Base-by-base conservation (phyloP, 495 filamentous ascomycete genomes). In the Darksidea phi region DNA sequence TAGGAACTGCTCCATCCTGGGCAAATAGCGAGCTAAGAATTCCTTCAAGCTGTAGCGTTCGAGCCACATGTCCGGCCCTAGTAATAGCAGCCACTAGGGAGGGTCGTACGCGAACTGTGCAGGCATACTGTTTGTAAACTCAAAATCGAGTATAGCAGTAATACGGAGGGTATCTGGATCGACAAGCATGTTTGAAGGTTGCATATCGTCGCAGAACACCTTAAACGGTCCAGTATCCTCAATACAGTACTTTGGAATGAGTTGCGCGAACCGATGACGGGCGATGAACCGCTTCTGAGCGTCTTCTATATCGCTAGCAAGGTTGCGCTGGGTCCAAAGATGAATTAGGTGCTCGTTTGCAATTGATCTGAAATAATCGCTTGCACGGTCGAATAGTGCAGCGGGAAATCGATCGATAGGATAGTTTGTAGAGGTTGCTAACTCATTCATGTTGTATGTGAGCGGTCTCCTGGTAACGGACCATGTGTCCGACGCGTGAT, bases 71-170 rank as follows among this genome's bases (percentile, higher is more conserved):
- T 73, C 71, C 18, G 73, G 73, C 28, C 67, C 63, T 26, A 63
- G 59, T 20, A 78, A 67, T 41, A 78, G 63, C 52, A 79, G 70
- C 74, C 74, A 78, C 73, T 71, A 78, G 47, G 76, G 76, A 48
- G 71, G 72, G 57, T 76, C 73, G 56, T 74, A 74, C 41, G 65
- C 59, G 56, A 75, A 79, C 70, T 78, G 67, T 45, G 72, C 70
- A 23, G 77, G 77, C 71, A 74, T 71, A 54, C 52, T 64, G 67
- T 77, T 74, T 52, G 74, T 74, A 54, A 77, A 79, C 59, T 78
- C 74, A 13, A 70, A 71, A 65, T 78, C 75, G 50, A 77, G 47
- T 41, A 76, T 62, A 32, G 72, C 74, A 38, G 73, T 76, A 54
- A 79, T 76, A 24, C 55, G 70, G 43, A 76, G 67, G 55, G 73